Evolutionary conservation across 306 rosid genomes (phyloP), one percentile per base, ranked within the genome.

Genomic region (Coriaria nepalensis): DNA sequence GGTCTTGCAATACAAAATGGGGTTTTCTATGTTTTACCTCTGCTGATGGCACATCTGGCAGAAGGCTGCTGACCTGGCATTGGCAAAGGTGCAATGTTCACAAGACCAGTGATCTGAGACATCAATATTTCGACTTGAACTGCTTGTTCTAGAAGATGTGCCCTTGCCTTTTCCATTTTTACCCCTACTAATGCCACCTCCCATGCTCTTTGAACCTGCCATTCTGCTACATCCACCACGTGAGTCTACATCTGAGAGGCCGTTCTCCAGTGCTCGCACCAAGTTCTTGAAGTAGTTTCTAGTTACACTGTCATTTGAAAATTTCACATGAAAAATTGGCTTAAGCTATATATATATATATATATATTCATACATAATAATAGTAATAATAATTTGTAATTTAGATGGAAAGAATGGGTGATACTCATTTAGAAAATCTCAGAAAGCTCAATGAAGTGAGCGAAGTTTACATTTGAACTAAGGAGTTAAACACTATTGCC

Each of bases 201-300:
- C 69, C 50, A 55, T 9, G 50, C 51, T 56, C 63, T 68, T 73
- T n/a, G 75, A 55, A 72, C 65, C 60, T 36, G 68, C 55, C 29
- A 56, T 57, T 53, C 64, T 49, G 71, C 72, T 67, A 64, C 72
- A 56, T 45, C 71, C 68, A 49, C 68, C 69, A 33, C 40, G 68
- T 4, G 72, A 63, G 50, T 64, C 66, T 37, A 71, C 74, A 35
- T 75, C 81, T 7, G 77, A 57, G 12, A 75, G 55, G 47, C 78
- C 81, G 41, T 75, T 75, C 59, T 75, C 78, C 33, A 75, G 68
- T 9, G 75, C 78, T 9, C 62, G 68, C 39, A 75, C 81, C 37
- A 71, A 55, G 48, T 75, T 75, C 53, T 75, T 78, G 8, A 75
- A 75, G 68, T 75, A 75, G 68, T 63, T 75, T 44, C 78, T 50